A percentile compares a stretch with the other conserved stretches of the same genome.
Conservation (phyloP, 768 basidiomycete species). For the Mycena alexandri region DNA sequence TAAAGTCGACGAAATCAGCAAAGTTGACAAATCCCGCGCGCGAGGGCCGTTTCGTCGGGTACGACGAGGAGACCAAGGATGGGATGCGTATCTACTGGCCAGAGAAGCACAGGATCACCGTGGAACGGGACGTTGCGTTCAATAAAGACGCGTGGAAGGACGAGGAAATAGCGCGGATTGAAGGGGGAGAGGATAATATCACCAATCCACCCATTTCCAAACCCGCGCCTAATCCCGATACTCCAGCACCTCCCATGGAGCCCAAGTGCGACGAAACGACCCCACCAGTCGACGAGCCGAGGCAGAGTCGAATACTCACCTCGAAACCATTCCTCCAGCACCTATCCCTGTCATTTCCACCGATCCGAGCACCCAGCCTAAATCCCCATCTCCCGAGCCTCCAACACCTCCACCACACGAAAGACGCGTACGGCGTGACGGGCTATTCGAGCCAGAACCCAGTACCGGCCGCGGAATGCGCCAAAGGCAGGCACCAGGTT, state of each 20-base stretch:
- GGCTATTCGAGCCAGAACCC: conserved; percentile 26
- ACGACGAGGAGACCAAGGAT: conserved; percentile 43
- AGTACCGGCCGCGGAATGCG: conserved; percentile 27
- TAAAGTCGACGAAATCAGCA: conserved; percentile 17
- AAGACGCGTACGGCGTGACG: conserved; percentile 10
- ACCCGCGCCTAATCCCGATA: conserved; percentile 2
- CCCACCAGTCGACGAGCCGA: neutral
- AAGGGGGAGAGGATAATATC: conserved; percentile 44
- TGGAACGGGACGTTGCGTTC: conserved; percentile 45
- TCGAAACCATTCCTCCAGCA: neutral
- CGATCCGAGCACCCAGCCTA: no score
- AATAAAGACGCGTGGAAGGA: conserved; percentile 36
- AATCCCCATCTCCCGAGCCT: conserved; percentile 4
- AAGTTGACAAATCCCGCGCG: conserved; percentile 41
- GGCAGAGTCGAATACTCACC: conserved; percentile 3
- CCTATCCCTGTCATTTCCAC: neutral
- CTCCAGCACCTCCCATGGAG: no score
- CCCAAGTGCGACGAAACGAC: neutral
- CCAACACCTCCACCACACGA: conserved; percentile 31
- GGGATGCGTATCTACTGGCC: conserved; percentile 48
- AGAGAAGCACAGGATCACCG: conserved; percentile 38
- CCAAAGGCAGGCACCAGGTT: conserved; percentile 10
- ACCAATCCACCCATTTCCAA: conserved; percentile 23
- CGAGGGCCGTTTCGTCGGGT: conserved; percentile 41
- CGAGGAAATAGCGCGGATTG: conserved; percentile 42